Base-by-base conservation (phyloP, 1,284 basidiomycete genomes). In the Cutaneotrichosporon cyanovorans region DNA sequence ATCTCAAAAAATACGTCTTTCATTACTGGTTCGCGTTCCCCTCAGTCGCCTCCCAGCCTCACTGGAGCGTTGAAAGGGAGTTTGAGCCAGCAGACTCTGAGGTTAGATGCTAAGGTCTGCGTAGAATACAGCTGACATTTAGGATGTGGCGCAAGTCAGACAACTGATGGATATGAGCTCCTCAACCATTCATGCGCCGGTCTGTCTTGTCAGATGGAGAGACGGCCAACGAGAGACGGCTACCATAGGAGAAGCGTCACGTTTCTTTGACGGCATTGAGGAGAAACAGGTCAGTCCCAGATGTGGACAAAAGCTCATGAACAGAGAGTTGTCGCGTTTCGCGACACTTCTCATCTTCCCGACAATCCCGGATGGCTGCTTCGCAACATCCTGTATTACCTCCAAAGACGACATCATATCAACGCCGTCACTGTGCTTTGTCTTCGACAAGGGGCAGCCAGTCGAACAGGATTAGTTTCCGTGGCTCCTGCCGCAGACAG, bases 1-100 rank as follows among this genome's bases (percentile, higher is more conserved):
- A 98, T 69, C 81, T 98, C 50, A 98, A 98, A 76, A 96, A 93
- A 71, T 97, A 93, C 75, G 85, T 85, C 55, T 97, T 89, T 68
- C 91, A 85, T 66, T 96, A 98, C 72, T 97, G 93, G 92, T 96
- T 96, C 61, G 87, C 87, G 0, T 95, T 96, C 68, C 95, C 95
- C 0, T 89, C 90, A 0, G 81, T 97, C 48, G 80, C 85, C 0
- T 77, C 85, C 14, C 87, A 87, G 57, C 89, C 90, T 4, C 79
- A 82, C 1, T 95, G 90, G 90, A 81, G 89, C 71, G 78, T 89
- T 48, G 72, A 75, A 33, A 44, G 33, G 4, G 50, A 48, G 2
- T 50, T 62, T 5, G 9, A 30, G 9, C 36, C 32, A 2, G 42
- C 49, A 8, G 37, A 52, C 0, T 48, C 59, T 11, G 23, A 42